Base-by-base conservation (phyloP, 169 alveolate species). In the Plasmodium inui region DNA sequence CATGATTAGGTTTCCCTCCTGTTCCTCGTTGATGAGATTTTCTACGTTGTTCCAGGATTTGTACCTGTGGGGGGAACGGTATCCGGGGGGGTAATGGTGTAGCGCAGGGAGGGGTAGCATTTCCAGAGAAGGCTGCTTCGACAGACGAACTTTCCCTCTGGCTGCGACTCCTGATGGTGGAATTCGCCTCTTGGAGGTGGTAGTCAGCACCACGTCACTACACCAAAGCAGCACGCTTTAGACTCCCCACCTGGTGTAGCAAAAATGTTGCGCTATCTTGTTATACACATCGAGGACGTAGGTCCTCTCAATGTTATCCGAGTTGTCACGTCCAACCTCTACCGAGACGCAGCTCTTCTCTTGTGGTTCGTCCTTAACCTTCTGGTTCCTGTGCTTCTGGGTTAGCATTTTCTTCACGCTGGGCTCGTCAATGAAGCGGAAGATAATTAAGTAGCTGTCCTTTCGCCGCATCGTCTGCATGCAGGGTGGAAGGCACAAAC, bases 11-110 rank as follows among this genome's bases (percentile, higher is more conserved):
- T 99, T 97, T 73, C 98, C 98, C 30, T 97, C 95, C 37, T 97
- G 97, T 80, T 97, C 95, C 34, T 96, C 92, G 86, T 97, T 97
- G 39, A 99, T 95, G 94, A 97, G 97, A 55, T 96, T 93, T 34
- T 97, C 97, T 2, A 99, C 99, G 84, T 97, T 97, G 8, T 99
- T 99, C 99, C 99, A 99, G n/a, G 99, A 99, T 83, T 98, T 98
- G 91, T 99, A 98, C 82, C 99, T 97, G 61, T 3, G 10, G 8
- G 55, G 1, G 10, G 55, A n/a, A n/a, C n/a, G n/a, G n/a, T 0
- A 44, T 1, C n/a, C n/a, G 10, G 0, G 3, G 3, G 17, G 9
- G 55, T 0, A 50, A 50, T 17, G 1, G 9, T 1, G 22, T 50
- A 14, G 61, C 7, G 19, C 4, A 50, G 22, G 22, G 12, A 3